Evolutionary conservation across 352 stramenopile species (phyloP), one percentile per base, ranked within the genome.

Genomic region (Phytophthora cactorum): DNA sequence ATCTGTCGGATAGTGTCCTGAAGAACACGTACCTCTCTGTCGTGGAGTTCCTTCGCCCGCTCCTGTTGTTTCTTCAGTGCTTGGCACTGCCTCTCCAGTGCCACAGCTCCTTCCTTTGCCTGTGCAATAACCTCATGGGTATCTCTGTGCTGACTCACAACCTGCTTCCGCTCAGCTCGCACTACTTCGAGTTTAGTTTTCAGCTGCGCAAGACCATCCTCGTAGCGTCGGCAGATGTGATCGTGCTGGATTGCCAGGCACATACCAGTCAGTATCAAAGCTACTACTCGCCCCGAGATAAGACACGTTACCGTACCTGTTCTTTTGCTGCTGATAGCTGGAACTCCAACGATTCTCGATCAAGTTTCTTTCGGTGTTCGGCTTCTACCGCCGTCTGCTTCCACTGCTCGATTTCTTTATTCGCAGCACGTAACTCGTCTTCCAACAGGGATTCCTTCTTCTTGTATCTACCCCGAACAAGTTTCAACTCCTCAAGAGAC

Each of bases 401-500:
- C 75, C 73, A 87, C 15, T 70, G 51, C 9, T 75, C 59, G 8
- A 65, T 28, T 12, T 70, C 55, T n/a, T 72, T 60, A 10, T 70
- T 80, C 4, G 74, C 74, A 36, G 22, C 38, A 43, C 68, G 62
- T 38, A 81, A 43, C 9, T 89, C 69, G 1, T 57, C 52, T 50
- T 88, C 80, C 1, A 88, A 44, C 17, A 67, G 53, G 5, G 75
- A 62, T 22, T 84, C 66, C 31, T 74, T 75, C 46, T 79, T 80
- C 60, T 78, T 84, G 68, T 88, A 80, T 17, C 72, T 75, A 9
- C 62, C 50, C 29, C 80, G 73, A 52, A 87, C 77, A 5, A 64
- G 53, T 32, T 91, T 87, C 10, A 91, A 59, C 49, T 91, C 80
- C 1, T 68, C 49, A 36, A 89, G 52, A 27, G 80, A 86, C 32